A percentile compares a stretch with the other conserved stretches of the same genome.
Evolutionary conservation across 1,284 basidiomycete genomes (phyloP).

Genomic region (Pyrrhoderma lamaoense): DNA sequence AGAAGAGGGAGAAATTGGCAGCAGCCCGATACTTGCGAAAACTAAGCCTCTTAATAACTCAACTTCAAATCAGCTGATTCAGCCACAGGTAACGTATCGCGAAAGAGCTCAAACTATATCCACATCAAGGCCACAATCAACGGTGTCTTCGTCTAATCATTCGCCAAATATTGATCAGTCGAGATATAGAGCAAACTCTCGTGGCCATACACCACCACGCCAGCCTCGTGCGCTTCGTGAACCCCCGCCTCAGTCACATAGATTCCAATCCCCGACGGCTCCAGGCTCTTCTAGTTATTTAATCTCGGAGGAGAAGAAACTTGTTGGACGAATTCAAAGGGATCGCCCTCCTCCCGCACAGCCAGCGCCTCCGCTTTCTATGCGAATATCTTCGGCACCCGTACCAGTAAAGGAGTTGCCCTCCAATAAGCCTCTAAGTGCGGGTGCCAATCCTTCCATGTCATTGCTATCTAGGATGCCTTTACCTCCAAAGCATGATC

Average conservation of each 20-base stretch:
- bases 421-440: constrained; percentile 47
- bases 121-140: neutral
- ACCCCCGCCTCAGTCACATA: constrained; percentile 24
- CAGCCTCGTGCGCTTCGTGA: constrained; percentile 39
- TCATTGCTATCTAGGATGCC: constrained; percentile 21
- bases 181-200: constrained; percentile 9
- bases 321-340: neutral
- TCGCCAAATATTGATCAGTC: neutral
- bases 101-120: neutral
- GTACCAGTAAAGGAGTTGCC: constrained; percentile 29
- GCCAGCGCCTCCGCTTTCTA: constrained; percentile 16
- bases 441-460: constrained; percentile 21
- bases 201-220: constrained; percentile 37
- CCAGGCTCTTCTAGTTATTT: constrained; percentile 21
- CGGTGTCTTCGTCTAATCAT: neutral
- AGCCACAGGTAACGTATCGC: neutral
- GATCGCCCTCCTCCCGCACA: neutral
- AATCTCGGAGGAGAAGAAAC: constrained; percentile 15
- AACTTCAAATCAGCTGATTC: no score
- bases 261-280: neutral
- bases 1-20: constrained; percentile 48
- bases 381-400: constrained; percentile 18
- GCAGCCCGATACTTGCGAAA: constrained; percentile 6
- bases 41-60: neutral
- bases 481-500: constrained; percentile 30